A percentile compares a stretch with the other conserved stretches of the same genome.
phyloP scores from a whole-genome alignment of 2,329 filamentous ascomycete genomes.

The Ophiostoma tasmaniense region DNA sequence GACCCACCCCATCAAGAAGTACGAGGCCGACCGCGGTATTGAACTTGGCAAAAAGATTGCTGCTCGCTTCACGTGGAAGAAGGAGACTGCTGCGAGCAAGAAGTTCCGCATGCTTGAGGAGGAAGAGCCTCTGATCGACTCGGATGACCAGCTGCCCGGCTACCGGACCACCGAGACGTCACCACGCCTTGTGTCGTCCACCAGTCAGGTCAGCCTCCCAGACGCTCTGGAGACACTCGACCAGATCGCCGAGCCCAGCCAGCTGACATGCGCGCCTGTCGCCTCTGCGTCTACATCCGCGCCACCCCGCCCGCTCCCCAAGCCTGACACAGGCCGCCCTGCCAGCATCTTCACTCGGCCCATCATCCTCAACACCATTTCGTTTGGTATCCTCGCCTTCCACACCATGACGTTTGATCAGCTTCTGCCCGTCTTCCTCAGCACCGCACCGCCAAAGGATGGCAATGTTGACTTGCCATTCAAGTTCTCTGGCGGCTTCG shows the following conservation, averaged over 20 bases:
- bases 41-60: constrained; percentile 68
- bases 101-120: constrained; percentile 35
- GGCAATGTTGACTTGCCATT: constrained; percentile 61
- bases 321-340: constrained; percentile 5
- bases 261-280: not conserved
- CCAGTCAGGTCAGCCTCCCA: constrained; percentile 25
- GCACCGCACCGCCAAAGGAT: constrained; percentile 47
- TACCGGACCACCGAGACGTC: constrained; percentile 53
- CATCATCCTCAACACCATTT: constrained; percentile 78
- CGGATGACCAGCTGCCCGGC: constrained; percentile 55
- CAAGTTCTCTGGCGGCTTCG: constrained; percentile 81
- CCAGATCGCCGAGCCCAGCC: constrained; percentile 23
- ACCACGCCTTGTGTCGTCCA: constrained; percentile 12
- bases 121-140: constrained; percentile 54
- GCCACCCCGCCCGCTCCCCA: constrained; percentile 16
- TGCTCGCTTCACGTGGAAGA: constrained; percentile 32
- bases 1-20: constrained; percentile 77
- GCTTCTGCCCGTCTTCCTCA: constrained; percentile 84
- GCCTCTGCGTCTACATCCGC: not conserved
- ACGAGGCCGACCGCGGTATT: constrained; percentile 64
- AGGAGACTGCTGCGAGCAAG: not conserved
- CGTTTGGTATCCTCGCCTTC: constrained; percentile 87
- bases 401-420: constrained; percentile 97
- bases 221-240: constrained; percentile 25
- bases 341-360: constrained; percentile 66